phyloP scores from a whole-genome alignment of 306 rosid genomes.

The Casuarina equisetifolia region DNA sequence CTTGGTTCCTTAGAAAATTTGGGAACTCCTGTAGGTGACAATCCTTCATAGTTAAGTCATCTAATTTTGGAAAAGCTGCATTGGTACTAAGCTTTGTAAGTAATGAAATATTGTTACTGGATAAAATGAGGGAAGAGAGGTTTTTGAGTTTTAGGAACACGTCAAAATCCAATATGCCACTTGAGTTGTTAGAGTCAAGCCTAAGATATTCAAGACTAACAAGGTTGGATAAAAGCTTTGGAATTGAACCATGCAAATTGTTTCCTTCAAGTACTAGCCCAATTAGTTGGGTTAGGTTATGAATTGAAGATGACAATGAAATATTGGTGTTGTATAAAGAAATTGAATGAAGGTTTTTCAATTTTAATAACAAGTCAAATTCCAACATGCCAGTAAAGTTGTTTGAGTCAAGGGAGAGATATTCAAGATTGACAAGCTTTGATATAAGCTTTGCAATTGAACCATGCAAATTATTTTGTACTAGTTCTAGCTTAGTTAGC shows the following conservation, averaged over 20 bases:
- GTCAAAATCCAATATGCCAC: no score
- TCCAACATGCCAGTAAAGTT: background rate
- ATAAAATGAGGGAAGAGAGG: background rate
- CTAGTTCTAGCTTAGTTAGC: background rate
- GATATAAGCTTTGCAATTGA: no score
- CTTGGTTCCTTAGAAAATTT: background rate
- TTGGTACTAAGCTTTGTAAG: background rate
- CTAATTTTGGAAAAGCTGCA: no score
- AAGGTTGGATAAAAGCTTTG: no score
- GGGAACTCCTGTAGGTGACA: background rate
- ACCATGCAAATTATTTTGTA: rapidly evolving
- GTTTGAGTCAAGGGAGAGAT: background rate
- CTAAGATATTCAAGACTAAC: no score
- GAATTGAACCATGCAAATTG: no score
- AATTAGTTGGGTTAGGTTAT: no score
- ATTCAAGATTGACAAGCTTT: no score
- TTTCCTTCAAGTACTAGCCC: no score
- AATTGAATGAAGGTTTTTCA: background rate
- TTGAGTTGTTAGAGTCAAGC: rapidly evolving
- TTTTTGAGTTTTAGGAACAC: no score
- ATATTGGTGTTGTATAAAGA: no score
- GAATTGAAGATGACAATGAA: no score
- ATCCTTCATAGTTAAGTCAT: rapidly evolving
- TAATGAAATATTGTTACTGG: background rate
- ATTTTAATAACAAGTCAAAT: background rate